A percentile compares a stretch with the other conserved stretches of the same genome.
phyloP scores from a whole-genome alignment of 805 yeast species.

The Wickerhamiella kurtzmanii region DNA sequence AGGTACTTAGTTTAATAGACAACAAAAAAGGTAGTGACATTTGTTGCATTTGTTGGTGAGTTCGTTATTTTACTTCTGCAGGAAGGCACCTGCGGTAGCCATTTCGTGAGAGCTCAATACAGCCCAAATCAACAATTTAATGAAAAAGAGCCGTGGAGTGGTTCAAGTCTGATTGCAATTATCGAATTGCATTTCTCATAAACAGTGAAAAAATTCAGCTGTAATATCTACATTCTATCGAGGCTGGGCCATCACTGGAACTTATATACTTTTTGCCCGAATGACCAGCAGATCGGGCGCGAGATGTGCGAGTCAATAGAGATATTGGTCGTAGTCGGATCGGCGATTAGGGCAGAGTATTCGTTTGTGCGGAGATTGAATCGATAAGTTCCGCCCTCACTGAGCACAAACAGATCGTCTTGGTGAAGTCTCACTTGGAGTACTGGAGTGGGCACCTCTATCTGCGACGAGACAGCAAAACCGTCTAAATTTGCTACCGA shows the following conservation, averaged over 20 bases:
- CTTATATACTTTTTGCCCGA: background rate
- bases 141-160: too few relatives aligned
- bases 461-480: background rate
- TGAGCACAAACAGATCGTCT: background rate
- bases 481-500: background rate
- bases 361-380: background rate
- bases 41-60: too few relatives aligned
- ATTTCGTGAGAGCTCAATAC: too few relatives aligned
- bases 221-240: too few relatives aligned
- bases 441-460: background rate
- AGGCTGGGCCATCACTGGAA: background rate
- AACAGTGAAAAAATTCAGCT: too few relatives aligned
- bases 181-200: too few relatives aligned
- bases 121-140: too few relatives aligned
- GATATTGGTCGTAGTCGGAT: background rate
- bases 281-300: background rate
- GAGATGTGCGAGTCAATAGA: background rate
- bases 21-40: background rate
- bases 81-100: too few relatives aligned
- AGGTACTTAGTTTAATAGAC: background rate
- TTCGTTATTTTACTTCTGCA: too few relatives aligned
- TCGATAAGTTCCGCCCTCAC: background rate
- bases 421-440: background rate
- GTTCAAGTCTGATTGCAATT: too few relatives aligned
- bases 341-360: background rate